phyloP scores from a whole-genome alignment of 768 basidiomycete species.

The Podaxis rugospora region DNA sequence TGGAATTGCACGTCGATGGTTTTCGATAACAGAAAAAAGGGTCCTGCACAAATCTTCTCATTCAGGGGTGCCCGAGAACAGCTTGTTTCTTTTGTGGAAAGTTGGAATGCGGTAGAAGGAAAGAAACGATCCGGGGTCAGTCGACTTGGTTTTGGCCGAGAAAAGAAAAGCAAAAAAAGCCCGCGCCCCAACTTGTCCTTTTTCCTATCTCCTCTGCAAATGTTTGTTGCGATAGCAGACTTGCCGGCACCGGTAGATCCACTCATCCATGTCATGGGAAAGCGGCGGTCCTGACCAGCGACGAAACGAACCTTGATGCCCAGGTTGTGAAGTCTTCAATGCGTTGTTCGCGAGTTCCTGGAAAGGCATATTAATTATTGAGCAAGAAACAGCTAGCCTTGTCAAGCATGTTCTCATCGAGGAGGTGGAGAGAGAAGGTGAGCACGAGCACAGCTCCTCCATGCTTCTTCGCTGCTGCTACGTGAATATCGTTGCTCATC shows the following conservation, averaged over 20 bases:
- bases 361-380: too few species aligned
- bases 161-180: slow-evolving; percentile 11
- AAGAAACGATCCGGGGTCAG: neutral
- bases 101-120: neutral
- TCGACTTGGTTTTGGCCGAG: neutral
- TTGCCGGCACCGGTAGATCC: slow-evolving; percentile 10
- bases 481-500: too few species aligned
- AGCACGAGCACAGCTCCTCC: too few species aligned
- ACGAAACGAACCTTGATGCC: neutral
- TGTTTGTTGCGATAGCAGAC: slow-evolving; percentile 1
- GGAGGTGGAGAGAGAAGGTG: too few species aligned
- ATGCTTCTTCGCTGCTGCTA: too few species aligned
- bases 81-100: neutral
- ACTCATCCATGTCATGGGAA: slow-evolving; percentile 1
- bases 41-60: neutral
- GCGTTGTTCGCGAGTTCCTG: neutral
- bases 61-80: neutral
- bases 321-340: neutral
- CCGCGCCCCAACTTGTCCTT: neutral
- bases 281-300: neutral
- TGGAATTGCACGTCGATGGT: neutral
- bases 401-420: too few species aligned
- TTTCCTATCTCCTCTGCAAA: neutral
- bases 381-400: too few species aligned
- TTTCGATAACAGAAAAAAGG: neutral